phyloP scores from a whole-genome alignment of 2,329 filamentous ascomycete species.

The Colletotrichum cordylinicola region DNA sequence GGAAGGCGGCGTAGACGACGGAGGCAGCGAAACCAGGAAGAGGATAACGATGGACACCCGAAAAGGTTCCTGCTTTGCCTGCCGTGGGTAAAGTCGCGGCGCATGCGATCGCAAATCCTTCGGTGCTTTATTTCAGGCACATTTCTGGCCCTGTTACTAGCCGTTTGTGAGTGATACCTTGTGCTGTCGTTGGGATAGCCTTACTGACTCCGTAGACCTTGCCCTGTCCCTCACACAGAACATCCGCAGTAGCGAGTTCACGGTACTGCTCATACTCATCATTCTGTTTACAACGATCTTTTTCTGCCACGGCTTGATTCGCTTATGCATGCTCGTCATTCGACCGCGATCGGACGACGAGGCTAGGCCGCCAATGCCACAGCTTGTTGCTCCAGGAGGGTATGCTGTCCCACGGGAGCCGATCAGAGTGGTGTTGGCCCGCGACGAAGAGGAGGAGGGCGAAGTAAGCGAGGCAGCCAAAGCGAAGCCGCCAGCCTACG shows the following conservation, averaged over 20 bases:
- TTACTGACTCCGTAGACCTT: constrained; percentile 62
- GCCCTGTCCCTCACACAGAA: constrained; percentile 71
- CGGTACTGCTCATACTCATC: constrained; percentile 80
- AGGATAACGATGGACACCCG: constrained; percentile 28
- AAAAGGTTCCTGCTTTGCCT: constrained; percentile 59
- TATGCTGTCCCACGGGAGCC: constrained; percentile 76
- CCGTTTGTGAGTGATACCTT: constrained; percentile 64
- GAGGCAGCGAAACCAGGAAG: constrained; percentile 22
- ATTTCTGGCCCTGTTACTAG: constrained; percentile 63
- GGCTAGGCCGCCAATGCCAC: constrained; percentile 30
- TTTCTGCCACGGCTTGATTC: constrained; percentile 80
- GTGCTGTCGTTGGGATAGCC: background rate
- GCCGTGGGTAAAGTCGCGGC: constrained; percentile 59
- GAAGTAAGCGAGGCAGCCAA: constrained; percentile 56
- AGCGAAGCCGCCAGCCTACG: constrained; percentile 80
- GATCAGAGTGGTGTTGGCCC: constrained; percentile 77
- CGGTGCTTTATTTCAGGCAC: constrained; percentile 70
- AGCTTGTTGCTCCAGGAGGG: constrained; percentile 61
- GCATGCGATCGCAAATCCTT: constrained; percentile 60
- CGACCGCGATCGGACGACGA: constrained; percentile 41
- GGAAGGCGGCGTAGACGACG: constrained; percentile 39
- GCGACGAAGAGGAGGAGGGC: constrained; percentile 72
- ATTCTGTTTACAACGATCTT: constrained; percentile 77
- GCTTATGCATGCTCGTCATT: constrained; percentile 71
- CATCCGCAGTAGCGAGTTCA: constrained; percentile 72